Base-by-base conservation (phyloP, 176 grass and related monocot species). In the Eragrostis curvula region DNA sequence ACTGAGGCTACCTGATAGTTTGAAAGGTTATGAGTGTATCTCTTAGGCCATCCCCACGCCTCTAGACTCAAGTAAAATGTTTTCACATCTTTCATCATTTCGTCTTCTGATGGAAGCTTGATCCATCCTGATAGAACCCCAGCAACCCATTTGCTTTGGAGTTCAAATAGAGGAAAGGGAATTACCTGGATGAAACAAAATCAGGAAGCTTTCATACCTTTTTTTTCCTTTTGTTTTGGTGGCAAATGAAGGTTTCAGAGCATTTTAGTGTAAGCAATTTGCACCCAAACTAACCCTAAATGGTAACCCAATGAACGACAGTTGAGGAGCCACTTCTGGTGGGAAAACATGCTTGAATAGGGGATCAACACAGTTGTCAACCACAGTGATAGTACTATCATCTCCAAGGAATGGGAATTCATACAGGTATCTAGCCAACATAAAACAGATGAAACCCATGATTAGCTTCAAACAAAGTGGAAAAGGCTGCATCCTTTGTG, bases 71-170 rank as follows among this genome's bases (percentile, higher is more conserved):
- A 46, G 73, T 95, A 87, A 27, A 53, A 85, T 32, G 71, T 12
- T 88, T 91, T 85, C 44, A 88, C 82, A 92, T 99, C 93, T 70
- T 86, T 71, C 79, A 88, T 70, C 96, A 99, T 99, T 53, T 87
- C 87, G 0, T 90, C 85, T 63, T 88, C 81, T 16, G 90, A 82
- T 43, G 93, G 93, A 30, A 95, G 88, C 21, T 75, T 39, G 15
- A 93, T 87, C 32, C 77, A 71, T 63, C 87, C 91, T 1, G 96
- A 95, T 62, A 98, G 75, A 86, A 86, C 62, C 66, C 90, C 69
- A 2, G 96, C 88, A 18, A 93, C 87, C 96, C 96, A 98, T 75
- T 99, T 99, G 85, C 93, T 94, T 85, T 96, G 96, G 21, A 99
- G 91, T 83, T 96, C 91, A 93, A 88, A 69, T n/a, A 96, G 66